Evolutionary conservation across 768 basidiomycete species (phyloP).

Genomic region (Lentinula aciculospora): DNA sequence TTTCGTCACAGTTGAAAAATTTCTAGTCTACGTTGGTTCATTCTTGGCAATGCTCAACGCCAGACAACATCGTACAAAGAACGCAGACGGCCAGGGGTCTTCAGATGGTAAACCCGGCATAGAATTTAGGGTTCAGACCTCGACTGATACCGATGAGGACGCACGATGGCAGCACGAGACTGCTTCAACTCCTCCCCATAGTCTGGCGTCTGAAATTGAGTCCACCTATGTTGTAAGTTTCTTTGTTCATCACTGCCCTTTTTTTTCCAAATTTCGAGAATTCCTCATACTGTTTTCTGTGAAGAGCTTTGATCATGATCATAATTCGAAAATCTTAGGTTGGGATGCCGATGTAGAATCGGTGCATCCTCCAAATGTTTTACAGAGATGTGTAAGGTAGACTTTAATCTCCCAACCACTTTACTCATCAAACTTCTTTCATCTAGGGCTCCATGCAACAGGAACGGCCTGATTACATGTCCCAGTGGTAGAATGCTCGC

Average conservation of each 20-base stretch:
- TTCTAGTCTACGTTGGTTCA: constrained; percentile 42
- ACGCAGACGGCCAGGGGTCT: background rate
- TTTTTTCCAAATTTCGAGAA: background rate
- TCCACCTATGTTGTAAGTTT: background rate
- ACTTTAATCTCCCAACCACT: background rate
- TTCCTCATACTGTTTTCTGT: background rate
- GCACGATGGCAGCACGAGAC: background rate
- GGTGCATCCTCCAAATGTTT: background rate
- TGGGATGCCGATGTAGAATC: background rate
- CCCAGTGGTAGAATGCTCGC: constrained; percentile 1
- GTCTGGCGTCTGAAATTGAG: background rate
- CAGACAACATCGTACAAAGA: constrained; percentile 20
- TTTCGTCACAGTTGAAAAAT: background rate
- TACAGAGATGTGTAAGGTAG: background rate
- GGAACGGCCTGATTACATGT: background rate
- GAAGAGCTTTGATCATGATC: background rate
- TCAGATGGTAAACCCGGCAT: background rate
- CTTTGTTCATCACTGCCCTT: background rate
- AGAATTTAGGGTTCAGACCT: constrained; percentile 3
- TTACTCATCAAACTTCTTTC: background rate
- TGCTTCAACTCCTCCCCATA: background rate
- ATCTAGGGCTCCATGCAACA: background rate
- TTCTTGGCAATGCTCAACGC: constrained; percentile 35
- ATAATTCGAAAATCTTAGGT: background rate
- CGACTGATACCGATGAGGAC: background rate